These are phyloP conservation scores for Mycena sanguinolenta DNA, from an alignment of 768 basidiomycete species.

Conservation along the genomic window DNA sequence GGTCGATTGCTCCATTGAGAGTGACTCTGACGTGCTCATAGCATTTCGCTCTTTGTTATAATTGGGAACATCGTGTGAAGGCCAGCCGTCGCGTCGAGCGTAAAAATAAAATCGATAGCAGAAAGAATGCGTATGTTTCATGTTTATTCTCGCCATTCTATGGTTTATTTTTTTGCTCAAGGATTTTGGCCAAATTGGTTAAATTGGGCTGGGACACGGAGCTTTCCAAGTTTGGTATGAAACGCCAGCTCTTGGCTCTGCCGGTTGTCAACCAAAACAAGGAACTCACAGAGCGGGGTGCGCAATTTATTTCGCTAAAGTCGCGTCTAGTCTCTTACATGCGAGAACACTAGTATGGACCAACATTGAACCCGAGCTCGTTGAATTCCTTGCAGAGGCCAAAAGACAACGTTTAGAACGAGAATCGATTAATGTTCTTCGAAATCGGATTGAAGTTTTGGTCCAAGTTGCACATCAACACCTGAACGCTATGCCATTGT, in stretches of 20 bases:
- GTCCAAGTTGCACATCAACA: neutral
- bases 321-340: neutral
- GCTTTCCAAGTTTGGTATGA: slow-evolving; percentile 9
- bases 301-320: neutral
- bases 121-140: slow-evolving; percentile 34
- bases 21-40: neutral
- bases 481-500: neutral
- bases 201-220: slow-evolving; percentile 31
- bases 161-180: neutral
- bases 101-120: slow-evolving; percentile 24
- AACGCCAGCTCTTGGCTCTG: slow-evolving; percentile 21
- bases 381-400: slow-evolving; percentile 33
- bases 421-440: neutral
- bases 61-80: neutral
- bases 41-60: neutral
- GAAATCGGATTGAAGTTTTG: neutral
- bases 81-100: slow-evolving; percentile 13
- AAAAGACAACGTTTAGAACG: slow-evolving; percentile 19
- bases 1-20: neutral
- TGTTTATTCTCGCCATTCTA: neutral
- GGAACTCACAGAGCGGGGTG: slow-evolving; percentile 41
- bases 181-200: slow-evolving; percentile 36
- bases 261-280: slow-evolving; percentile 38
- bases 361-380: slow-evolving; percentile 38
- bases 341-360: slow-evolving; percentile 39